phyloP scores from a whole-genome alignment of 2,329 filamentous ascomycete species.

The Calonectria montana region DNA sequence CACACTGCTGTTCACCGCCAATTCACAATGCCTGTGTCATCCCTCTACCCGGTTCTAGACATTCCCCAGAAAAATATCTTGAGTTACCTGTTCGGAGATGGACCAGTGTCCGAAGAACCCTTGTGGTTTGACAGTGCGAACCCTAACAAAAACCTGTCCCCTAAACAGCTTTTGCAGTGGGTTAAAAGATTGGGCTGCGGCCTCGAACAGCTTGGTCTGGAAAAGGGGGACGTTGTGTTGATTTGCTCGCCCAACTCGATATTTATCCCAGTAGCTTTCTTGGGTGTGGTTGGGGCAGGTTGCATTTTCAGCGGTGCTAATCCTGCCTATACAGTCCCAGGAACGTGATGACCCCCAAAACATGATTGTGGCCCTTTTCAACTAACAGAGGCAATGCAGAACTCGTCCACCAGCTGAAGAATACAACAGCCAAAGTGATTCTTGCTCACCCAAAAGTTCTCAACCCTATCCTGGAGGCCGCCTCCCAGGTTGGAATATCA shows the following conservation, averaged over 20 bases:
- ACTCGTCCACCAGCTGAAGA: slow-evolving; percentile 62
- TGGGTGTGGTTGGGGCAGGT: slow-evolving; percentile 64
- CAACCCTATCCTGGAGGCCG: slow-evolving; percentile 55
- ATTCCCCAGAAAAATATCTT: slow-evolving; percentile 59
- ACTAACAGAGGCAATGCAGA: slow-evolving; percentile 49
- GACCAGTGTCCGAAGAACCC: slow-evolving; percentile 54
- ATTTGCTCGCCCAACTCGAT: slow-evolving; percentile 66
- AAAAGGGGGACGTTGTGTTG: slow-evolving; percentile 63
- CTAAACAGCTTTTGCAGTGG: slow-evolving; percentile 61
- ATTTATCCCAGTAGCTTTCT: slow-evolving; percentile 64
- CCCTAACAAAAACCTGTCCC: slow-evolving; percentile 56
- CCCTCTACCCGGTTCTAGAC: slow-evolving; percentile 54
- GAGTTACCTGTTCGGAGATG: slow-evolving; percentile 49
- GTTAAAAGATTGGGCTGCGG: slow-evolving; percentile 62
- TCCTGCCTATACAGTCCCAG: slow-evolving; percentile 61
- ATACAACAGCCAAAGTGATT: slow-evolving; percentile 61
- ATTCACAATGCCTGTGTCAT: slow-evolving; percentile 54
- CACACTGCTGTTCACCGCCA: background rate
- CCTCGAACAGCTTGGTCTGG: slow-evolving; percentile 57
- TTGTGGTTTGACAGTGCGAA: slow-evolving; percentile 66
- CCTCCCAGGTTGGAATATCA: slow-evolving; percentile 53
- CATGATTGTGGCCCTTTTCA: background rate
- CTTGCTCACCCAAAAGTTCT: slow-evolving; percentile 61
- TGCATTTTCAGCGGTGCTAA: slow-evolving; percentile 67
- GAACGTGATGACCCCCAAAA: slow-evolving; percentile 42